Evolutionary conservation across 1,139 yeast genomes (phyloP), one percentile per base, ranked within the genome.

Genomic region (Suhomyces coccinellae): DNA sequence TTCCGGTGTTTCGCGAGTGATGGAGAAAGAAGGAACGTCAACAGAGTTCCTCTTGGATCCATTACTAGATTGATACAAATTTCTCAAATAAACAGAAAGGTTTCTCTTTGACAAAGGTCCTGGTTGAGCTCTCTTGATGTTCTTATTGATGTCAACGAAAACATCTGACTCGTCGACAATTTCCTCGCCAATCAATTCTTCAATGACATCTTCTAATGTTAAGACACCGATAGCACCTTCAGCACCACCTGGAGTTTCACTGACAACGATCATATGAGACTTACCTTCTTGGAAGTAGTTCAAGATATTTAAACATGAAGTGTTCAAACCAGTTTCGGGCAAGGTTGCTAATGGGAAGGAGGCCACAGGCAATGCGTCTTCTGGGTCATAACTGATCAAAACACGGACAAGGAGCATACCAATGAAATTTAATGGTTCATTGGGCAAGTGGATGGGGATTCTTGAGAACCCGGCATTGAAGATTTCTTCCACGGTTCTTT

Each of bases 201-300:
- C 99, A 60, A 93, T 93, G 13, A 93, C 98, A 63, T 93, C 99
- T 66, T 93, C 99, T 50, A 93, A 73, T 1, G 99, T 93, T 40
- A 93, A 72, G 7, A 93, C 96, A 51, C 99, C 99, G 32, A 86
- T 63, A 0, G 97, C 95, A 20, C 98, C 98, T 29, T 75, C 67
- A 4, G 95, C 83, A 52, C 82, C 90, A 41, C 99, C 99, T 0
- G 98, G 98, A 40, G 75, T 73, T 50, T 83, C 85, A 54, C 95
- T 83, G 11, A 93, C 97, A 35, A 91, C 85, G 56, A 95, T 93
- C 99, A 93, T 93, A 65, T 93, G 99, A 2, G 96, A 85, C 65
- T 90, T 91, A 50, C 99, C 99, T 65, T 91, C 98, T 67, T 93
- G 99, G 75, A 93, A 93, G 66, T 91, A 93, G 65, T 93, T 93